Conservation (phyloP, 2,329 filamentous ascomycete genomes). For the Trichoderma koningii region DNA sequence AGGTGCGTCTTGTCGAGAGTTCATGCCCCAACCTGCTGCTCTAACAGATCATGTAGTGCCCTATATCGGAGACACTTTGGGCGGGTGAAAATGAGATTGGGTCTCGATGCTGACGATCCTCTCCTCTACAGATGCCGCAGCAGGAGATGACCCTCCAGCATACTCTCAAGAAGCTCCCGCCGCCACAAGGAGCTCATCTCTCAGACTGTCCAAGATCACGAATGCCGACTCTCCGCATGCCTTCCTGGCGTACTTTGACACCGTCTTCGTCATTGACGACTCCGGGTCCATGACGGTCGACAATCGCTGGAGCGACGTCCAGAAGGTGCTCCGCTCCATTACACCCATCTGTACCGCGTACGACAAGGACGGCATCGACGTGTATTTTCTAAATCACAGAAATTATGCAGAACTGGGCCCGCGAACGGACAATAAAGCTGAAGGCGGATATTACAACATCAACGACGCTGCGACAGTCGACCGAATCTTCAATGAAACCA, state of each 20-base stretch:
- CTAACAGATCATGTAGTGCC: too few relatives aligned
- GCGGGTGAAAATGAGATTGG: too few relatives aligned
- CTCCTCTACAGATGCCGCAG: too few relatives aligned
- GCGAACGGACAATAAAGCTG: constrained; percentile 39
- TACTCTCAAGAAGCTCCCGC: constrained; percentile 15
- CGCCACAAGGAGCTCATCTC: constrained; percentile 25
- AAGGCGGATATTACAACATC: constrained; percentile 66
- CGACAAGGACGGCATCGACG: constrained; percentile 83
- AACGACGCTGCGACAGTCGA: constrained; percentile 58
- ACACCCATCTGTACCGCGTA: constrained; percentile 78
- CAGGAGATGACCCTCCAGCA: too few relatives aligned
- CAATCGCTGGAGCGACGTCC: constrained; percentile 72
- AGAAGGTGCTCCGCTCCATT: constrained; percentile 69
- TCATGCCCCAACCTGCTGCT: too few relatives aligned
- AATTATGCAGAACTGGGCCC: constrained; percentile 36
- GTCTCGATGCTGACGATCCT: too few relatives aligned
- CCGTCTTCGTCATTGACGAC: constrained; percentile 88
- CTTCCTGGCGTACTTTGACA: constrained; percentile 81
- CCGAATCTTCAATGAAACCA: constrained; percentile 68
- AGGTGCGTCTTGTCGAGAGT: too few relatives aligned
- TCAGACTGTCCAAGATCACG: constrained; percentile 37
- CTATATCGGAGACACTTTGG: too few relatives aligned
- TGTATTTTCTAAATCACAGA: constrained; percentile 83
- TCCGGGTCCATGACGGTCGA: constrained; percentile 79
- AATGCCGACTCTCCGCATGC: constrained; percentile 67